A percentile compares a stretch with the other conserved stretches of the same genome.
Conservation (phyloP, 2,329 filamentous ascomycete species). For the Colletotrichum limetticola region DNA sequence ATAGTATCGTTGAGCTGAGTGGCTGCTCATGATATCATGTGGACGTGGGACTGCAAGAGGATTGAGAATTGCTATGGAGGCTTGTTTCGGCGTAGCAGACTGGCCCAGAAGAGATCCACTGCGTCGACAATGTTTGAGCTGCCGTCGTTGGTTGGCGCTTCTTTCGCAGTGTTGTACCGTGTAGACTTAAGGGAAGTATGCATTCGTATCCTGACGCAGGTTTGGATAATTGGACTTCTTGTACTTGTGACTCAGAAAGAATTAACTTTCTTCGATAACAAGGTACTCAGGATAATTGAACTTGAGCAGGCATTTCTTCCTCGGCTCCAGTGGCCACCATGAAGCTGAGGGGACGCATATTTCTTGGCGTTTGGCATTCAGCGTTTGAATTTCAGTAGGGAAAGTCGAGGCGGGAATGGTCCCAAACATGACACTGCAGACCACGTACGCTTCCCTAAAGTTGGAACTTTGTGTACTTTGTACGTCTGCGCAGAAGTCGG, state of each 20-base stretch:
- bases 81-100: not conserved
- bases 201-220: not conserved
- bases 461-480: not conserved
- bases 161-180: no score
- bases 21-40: not conserved
- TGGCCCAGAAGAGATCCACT: not conserved
- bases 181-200: no score
- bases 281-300: no score
- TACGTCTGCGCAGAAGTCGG: not conserved
- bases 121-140: not conserved
- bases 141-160: no score
- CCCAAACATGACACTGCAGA: not conserved
- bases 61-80: not conserved
- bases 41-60: not conserved
- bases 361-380: not conserved
- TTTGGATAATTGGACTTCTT: not conserved
- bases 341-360: not conserved
- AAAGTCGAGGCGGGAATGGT: not conserved
- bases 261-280: no score
- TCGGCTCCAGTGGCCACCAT: not conserved
- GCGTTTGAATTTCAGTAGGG: not conserved
- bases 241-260: no score
- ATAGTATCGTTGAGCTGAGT: not conserved
- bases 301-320: not conserved
- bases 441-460: no score